Evolutionary conservation across 1,139 yeast genomes (phyloP).

Genomic region (Geotrichum histeridarum): DNA sequence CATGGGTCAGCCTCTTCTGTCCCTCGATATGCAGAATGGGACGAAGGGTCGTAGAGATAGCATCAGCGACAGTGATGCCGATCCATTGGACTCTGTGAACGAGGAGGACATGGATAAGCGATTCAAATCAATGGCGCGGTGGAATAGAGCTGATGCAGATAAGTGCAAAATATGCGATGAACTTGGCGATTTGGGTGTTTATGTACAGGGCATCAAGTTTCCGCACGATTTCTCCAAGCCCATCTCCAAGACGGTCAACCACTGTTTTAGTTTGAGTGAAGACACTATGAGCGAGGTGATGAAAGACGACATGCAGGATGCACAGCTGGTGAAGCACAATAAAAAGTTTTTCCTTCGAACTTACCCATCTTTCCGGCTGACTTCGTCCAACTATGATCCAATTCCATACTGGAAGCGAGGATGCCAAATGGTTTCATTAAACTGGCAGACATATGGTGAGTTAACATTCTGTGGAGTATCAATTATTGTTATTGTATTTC

Average conservation of each 20-base stretch:
- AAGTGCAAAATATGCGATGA: constrained; percentile 31
- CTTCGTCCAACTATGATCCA: constrained; percentile 78
- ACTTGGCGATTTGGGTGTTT: constrained; percentile 59
- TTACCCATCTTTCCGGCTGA: constrained; percentile 79
- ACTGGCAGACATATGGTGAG: constrained; percentile 76
- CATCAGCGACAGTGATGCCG: not conserved
- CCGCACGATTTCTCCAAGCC: constrained; percentile 72
- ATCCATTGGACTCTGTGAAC: not conserved
- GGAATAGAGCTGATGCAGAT: constrained; percentile 1
- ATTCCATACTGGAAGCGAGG: constrained; percentile 77
- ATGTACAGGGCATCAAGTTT: constrained; percentile 69
- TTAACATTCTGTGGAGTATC: not conserved
- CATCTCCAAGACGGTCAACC: constrained; percentile 74
- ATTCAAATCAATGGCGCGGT: constrained; percentile 1
- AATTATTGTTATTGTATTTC: not conserved
- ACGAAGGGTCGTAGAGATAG: not conserved
- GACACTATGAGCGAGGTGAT: constrained; percentile 58
- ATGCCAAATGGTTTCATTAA: constrained; percentile 90
- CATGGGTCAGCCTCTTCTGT: not conserved
- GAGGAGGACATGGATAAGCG: constrained; percentile 9
- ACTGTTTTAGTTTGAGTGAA: constrained; percentile 83
- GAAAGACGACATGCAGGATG: constrained; percentile 44
- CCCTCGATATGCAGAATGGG: not conserved
- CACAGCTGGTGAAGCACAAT: constrained; percentile 63
- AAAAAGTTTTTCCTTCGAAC: constrained; percentile 69